Evolutionary conservation across 2,329 filamentous ascomycete genomes (phyloP), one percentile per base, ranked within the genome.

Genomic region (Mollisia scopiformis): DNA sequence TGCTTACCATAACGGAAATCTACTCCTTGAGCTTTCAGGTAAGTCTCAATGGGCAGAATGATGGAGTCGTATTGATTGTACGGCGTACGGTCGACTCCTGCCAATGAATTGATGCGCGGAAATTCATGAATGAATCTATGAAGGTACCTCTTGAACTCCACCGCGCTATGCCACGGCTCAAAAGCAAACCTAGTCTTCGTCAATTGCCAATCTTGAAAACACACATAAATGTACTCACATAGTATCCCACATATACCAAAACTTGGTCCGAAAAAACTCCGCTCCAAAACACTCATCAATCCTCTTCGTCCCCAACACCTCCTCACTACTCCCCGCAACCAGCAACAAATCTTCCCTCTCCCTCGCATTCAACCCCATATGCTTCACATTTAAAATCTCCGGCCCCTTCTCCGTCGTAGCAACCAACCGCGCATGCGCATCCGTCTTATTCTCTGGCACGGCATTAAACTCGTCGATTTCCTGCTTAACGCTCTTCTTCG

Each of bases 51-150:
- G 4, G 74, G 73, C 30, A 71, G 62, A 37, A 75, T 72, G 3
- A 75, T 69, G n/a, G 71, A 73, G 58, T 75, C 74, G 62, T 73
- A 74, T 63, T 75, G 73, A 61, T 75, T 74, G 66, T 72, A 75
- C 25, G 71, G 70, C 6, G 73, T 74, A 16, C 73, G 70, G 43
- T 72, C 70, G 21, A 72, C 68, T 33, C 69, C 68, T 25, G 62
- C 64, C 2, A 73, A 64, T 3, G 66, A 66, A 54, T 72, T 70
- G 51, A 75, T 69, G 4, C 68, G 66, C 31, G 66, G 68, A 35
- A 76, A 71, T 57, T 73, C 69, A 55, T 73, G 73, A 60, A 75
- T 66, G 58, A 76, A 75, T 46, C 73, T 69, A 57, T 74, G 72
- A 11, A 76, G 66, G 56, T 75, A 75, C 21, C 73, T 69, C 63